Evolutionary conservation across 192 early-diverging fungal genomes (phyloP).

Genomic region (Phlyctochytrium arcticum): DNA sequence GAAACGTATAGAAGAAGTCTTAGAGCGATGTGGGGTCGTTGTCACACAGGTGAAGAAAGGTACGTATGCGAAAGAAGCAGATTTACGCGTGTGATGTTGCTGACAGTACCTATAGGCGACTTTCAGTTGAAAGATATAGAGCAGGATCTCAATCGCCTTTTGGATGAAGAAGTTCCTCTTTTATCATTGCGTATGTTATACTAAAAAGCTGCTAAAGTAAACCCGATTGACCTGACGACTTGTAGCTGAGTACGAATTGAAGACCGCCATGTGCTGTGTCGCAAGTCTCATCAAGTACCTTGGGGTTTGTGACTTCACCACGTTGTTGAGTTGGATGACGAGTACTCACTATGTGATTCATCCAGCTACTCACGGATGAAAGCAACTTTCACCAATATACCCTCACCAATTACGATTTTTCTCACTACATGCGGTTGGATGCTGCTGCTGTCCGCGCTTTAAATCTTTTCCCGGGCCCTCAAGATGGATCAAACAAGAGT

Average conservation of each 20-base stretch:
- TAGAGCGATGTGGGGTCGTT: slow-evolving; percentile 75
- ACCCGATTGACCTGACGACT: too few species aligned
- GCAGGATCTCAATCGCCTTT: slow-evolving; percentile 80
- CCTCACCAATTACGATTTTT: slow-evolving; percentile 68
- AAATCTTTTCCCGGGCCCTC: slow-evolving; percentile 74
- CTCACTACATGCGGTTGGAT: slow-evolving; percentile 90
- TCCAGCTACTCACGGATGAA: slow-evolving; percentile 67
- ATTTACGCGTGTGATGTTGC: neutral
- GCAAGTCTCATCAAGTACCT: slow-evolving; percentile 73
- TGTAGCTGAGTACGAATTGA: slow-evolving; percentile 41
- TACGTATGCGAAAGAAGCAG: slow-evolving; percentile 22
- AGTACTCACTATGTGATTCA: neutral
- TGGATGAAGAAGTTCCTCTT: slow-evolving; percentile 64
- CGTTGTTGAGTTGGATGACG: neutral
- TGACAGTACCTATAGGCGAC: slow-evolving; percentile 34
- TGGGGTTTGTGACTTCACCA: slow-evolving; percentile 28
- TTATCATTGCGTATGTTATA: slow-evolving; percentile 59
- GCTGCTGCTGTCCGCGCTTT: slow-evolving; percentile 82
- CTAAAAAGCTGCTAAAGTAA: too few species aligned
- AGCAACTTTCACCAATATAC: slow-evolving; percentile 76
- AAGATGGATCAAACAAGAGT: slow-evolving; percentile 63
- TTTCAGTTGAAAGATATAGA: slow-evolving; percentile 75
- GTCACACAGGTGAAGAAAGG: slow-evolving; percentile 64
- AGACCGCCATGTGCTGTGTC: slow-evolving; percentile 62
- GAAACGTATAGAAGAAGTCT: slow-evolving; percentile 61